Evolutionary conservation across 2,329 filamentous ascomycete genomes (phyloP), one percentile per base, ranked within the genome.

Genomic region (Seiridium cupressi): DNA sequence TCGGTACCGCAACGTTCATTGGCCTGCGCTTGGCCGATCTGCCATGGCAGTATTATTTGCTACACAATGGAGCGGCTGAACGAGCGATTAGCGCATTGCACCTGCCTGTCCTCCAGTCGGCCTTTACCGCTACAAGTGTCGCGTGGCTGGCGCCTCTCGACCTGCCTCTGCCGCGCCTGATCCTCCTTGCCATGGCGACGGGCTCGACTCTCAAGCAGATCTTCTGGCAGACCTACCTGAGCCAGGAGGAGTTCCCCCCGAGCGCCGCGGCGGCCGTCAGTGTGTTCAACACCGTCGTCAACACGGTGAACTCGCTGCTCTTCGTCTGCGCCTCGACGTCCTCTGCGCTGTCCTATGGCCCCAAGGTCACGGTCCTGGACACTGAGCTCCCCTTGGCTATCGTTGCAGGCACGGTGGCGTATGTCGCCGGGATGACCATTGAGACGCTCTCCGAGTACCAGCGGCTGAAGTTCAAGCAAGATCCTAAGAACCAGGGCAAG

Each of bases 371-470:
- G 5, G 60, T 72, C 51, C 51, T 61, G n/a, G 61, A 66, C 7
- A 67, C 65, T 40, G 13, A 51, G 4, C 9, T 69, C 11, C 63
- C 69, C 5, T 61, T 67, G 31, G 58, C 69, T 4, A 44, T 59
- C 72, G 13, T 79, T 18, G 69, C 84, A 10, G 85, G 85, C 7
- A 67, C 76, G 1, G 68, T 71, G 0, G 64, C 85, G 51, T 89
- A 84, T 68, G 68, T 73, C 4, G 64, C 77, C 4, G 86, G 86
- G 8, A 76, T 88, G 36, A 60, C 76, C 4, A 74, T 82, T 4
- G 86, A 89, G 72, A 78, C 81, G 4, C 65, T 81, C 3, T 76
- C 83, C 0, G 86, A 89, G 73, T 67, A 81, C 35, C 86, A 89
- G 71, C 79, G 87, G 59, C 71, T 70, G 61, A 47, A 57, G 7